Base-by-base conservation (phyloP, 2,329 filamentous ascomycete genomes). In the Colletotrichum neosansevieriae region DNA sequence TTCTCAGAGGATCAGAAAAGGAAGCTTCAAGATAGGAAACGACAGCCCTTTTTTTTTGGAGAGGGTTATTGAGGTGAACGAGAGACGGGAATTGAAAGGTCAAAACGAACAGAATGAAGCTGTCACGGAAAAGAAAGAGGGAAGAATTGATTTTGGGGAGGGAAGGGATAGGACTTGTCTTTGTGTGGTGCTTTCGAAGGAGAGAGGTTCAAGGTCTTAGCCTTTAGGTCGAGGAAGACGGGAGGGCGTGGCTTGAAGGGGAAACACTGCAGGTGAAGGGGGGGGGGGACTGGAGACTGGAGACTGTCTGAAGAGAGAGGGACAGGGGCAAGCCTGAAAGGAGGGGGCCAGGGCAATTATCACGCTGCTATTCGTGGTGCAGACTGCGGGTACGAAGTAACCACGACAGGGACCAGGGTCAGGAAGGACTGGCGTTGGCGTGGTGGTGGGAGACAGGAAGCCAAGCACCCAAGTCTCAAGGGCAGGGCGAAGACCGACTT, bases 41-140 rank as follows among this genome's bases (percentile, higher is more conserved):
- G 21, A 59, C 36, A 44, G 40, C 60, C 47, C 53, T 63, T 50
- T 34, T 63, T 45, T 63, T 56, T 24, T 67, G 36, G 36, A 11
- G 42, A 21, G 34, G 21, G 54, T 68, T 68, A 65, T 40, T 40
- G 17, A 12, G 61, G 50, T 68, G 65, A 80, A 80, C 78, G 79
- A 80, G 76, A 69, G 79, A 76, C 76, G 70, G 72, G 77, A 80
- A 80, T 74, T 72, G 74, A 80, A 79, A 61, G 58, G 67, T 63
- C 57, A 58, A 65, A 61, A 62, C 60, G 65, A 65, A 65, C 62
- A 72, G 45, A 65, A 63, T 56, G 63, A 70, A 63, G 67, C 63
- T 63, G 63, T 69, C 63, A 68, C 67, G 67, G 64, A 69, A 68
- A 63, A 53, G 67, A 54, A 70, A 68, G 67, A 69, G 56, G 67